Conservation (phyloP, 2,329 filamentous ascomycete species). For the Alternaria gansuensis region DNA sequence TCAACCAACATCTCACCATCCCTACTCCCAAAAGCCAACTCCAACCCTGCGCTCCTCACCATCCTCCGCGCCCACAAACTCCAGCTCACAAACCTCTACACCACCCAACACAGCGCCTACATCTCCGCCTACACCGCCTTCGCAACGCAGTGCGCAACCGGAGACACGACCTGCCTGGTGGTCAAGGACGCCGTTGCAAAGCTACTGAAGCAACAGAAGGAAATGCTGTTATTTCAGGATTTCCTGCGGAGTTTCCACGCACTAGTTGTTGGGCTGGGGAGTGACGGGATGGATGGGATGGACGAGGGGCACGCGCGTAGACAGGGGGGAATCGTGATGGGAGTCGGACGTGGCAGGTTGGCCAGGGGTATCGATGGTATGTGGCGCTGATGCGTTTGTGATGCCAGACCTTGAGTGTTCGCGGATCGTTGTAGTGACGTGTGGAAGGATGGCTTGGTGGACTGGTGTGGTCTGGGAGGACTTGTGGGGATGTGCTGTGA, state of each 20-base stretch:
- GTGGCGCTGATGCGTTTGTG: background rate
- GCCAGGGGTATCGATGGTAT: background rate
- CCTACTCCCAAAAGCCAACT: background rate
- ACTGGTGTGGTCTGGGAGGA: background rate
- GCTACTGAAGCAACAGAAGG: background rate
- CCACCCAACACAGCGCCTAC: background rate
- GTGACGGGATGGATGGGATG: background rate
- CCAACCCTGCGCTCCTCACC: background rate
- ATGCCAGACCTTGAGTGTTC: fast-evolving
- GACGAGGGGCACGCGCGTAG: background rate
- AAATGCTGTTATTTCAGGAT: background rate
- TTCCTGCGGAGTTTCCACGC: background rate
- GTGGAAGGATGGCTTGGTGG: background rate
- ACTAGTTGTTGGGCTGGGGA: background rate
- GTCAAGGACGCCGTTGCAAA: background rate
- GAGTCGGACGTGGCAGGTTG: background rate
- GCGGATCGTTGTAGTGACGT: background rate
- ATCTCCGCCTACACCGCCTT: background rate
- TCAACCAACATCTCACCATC: background rate
- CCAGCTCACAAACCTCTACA: slow-evolving; percentile 1
- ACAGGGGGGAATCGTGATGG: background rate
- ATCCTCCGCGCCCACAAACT: background rate
- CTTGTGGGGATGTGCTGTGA: background rate
- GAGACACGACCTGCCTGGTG: too few species aligned
- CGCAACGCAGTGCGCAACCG: background rate